Conservation (phyloP, 345 rosid genomes). For the Fremontodendron californicum region DNA sequence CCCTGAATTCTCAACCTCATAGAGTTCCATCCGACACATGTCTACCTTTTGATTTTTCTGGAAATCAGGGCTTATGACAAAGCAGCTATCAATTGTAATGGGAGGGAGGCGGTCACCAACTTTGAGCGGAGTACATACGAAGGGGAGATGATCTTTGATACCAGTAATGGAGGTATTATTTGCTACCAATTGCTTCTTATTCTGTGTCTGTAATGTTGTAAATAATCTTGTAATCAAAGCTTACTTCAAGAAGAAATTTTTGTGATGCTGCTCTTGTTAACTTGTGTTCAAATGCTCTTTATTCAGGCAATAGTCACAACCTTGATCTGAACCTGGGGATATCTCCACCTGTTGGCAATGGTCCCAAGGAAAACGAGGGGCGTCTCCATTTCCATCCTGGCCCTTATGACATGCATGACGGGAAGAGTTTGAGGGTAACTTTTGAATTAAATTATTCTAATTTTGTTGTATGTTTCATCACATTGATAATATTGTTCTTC, state of each 20-base stretch:
- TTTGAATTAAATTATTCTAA: background rate
- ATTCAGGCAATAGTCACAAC: slow-evolving; percentile 41
- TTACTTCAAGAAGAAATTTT: background rate
- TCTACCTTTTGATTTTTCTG: slow-evolving; percentile 55
- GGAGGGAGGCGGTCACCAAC: slow-evolving; percentile 90
- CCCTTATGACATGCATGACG: slow-evolving; percentile 27
- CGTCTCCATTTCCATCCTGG: slow-evolving; percentile 37
- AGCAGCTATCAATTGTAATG: slow-evolving; percentile 85
- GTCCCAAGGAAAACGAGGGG: slow-evolving; percentile 45
- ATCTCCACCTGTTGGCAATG: slow-evolving; percentile 46
- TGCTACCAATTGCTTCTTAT: background rate
- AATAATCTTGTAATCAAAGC: background rate
- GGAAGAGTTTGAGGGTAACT: slow-evolving; percentile 51
- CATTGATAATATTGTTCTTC: background rate
- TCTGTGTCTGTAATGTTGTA: background rate
- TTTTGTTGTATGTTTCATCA: slow-evolving; percentile 2
- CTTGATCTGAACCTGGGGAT: slow-evolving; percentile 85
- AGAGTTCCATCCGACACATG: slow-evolving; percentile 42
- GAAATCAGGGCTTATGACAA: slow-evolving; percentile 91
- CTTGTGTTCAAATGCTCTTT: slow-evolving; percentile 3
- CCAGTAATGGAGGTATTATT: slow-evolving; percentile 50
- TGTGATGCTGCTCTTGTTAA: slow-evolving; percentile 32
- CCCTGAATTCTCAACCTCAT: slow-evolving; percentile 45
- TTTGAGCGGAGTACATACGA: slow-evolving; percentile 70
- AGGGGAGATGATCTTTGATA: slow-evolving; percentile 49